phyloP scores from a whole-genome alignment of 2,329 filamentous ascomycete genomes.

The Fusarium sp. region DNA sequence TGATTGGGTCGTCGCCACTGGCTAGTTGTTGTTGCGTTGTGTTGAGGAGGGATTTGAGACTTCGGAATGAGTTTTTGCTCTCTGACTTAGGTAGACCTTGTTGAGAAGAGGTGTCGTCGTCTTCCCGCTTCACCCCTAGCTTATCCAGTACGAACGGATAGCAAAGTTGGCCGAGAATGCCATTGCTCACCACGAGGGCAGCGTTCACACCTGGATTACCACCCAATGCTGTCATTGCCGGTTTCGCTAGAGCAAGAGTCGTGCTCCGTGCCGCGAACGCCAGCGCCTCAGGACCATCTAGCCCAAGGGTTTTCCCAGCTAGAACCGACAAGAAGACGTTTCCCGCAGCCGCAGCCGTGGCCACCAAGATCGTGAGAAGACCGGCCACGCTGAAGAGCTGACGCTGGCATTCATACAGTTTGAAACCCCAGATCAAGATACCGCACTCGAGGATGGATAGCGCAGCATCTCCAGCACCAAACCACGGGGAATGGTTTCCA shows the following conservation, averaged over 20 bases:
- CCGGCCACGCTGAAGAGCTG: constrained; percentile 57
- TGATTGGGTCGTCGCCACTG: constrained; percentile 46
- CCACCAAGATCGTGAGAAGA: constrained; percentile 50
- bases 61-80: background rate
- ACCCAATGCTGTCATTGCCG: constrained; percentile 54
- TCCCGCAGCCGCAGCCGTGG: constrained; percentile 48
- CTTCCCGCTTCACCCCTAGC: constrained; percentile 39
- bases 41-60: constrained; percentile 7
- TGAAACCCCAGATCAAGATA: constrained; percentile 62
- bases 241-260: constrained; percentile 59
- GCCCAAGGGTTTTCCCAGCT: constrained; percentile 47
- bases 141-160: constrained; percentile 49
- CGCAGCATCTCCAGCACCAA: constrained; percentile 59
- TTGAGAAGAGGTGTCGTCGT: background rate
- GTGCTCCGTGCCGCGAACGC: constrained; percentile 60
- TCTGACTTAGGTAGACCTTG: constrained; percentile 1
- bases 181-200: constrained; percentile 60
- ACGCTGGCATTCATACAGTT: constrained; percentile 59
- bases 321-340: constrained; percentile 56
- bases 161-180: constrained; percentile 55
- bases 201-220: constrained; percentile 59
- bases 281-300: constrained; percentile 49
- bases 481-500: constrained; percentile 41
- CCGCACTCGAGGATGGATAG: constrained; percentile 59
- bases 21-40: constrained; percentile 21